Evolutionary conservation across 768 basidiomycete species (phyloP).

Genomic region (Astraeus odoratus): DNA sequence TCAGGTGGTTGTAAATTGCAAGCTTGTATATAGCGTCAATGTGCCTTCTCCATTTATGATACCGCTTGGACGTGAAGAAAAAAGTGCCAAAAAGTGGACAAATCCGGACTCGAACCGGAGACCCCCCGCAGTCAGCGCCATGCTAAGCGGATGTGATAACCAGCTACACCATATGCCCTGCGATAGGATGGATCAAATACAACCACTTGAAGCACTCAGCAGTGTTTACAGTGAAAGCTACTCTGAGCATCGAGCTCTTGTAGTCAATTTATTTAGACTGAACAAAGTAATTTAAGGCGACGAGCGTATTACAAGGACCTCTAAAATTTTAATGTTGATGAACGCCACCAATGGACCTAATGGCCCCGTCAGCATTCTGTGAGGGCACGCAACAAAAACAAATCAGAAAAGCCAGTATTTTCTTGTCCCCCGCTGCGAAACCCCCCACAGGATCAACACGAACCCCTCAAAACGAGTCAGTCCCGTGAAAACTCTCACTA

Average conservation of each 20-base stretch:
- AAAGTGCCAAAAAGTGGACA: slow-evolving; percentile 25
- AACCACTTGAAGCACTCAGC: neutral
- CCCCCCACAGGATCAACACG: slow-evolving; percentile 29
- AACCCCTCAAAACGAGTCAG: slow-evolving; percentile 44
- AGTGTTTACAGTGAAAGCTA: neutral
- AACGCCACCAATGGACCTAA: neutral
- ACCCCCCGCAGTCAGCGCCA: slow-evolving; percentile 30
- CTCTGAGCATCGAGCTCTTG: neutral
- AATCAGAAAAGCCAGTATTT: slow-evolving; percentile 64
- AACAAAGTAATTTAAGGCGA: too few relatives aligned
- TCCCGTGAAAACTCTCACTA: slow-evolving; percentile 25
- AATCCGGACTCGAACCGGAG: slow-evolving; percentile 35
- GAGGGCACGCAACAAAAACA: neutral
- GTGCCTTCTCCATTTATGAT: too few relatives aligned
- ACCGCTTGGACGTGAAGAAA: neutral
- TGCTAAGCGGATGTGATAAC: slow-evolving; percentile 37
- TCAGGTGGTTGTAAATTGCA: slow-evolving; percentile 38
- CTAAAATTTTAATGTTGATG: too few relatives aligned
- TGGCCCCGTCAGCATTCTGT: slow-evolving; percentile 5
- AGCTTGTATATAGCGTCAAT: too few relatives aligned
- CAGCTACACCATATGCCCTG: slow-evolving; percentile 35
- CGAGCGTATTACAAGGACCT: too few relatives aligned
- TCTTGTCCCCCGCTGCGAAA: slow-evolving; percentile 39
- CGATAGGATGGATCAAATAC: neutral
- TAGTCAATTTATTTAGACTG: too few relatives aligned